A percentile compares a stretch with the other conserved stretches of the same genome.
Conservation (phyloP, 768 basidiomycete genomes). For the Boletales sp. region DNA sequence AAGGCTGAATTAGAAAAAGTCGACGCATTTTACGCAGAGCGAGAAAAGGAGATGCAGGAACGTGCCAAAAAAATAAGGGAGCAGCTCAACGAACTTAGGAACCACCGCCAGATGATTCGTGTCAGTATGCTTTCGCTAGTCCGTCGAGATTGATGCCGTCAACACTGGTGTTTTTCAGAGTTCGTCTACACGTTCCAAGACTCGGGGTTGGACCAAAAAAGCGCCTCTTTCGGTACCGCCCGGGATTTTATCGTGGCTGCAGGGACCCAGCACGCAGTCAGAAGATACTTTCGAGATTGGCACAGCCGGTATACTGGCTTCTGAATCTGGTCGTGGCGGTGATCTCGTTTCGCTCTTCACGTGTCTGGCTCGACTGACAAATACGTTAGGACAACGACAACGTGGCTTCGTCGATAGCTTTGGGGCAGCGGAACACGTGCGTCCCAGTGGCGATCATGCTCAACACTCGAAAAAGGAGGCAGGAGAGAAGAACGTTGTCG, state of each 20-base stretch:
- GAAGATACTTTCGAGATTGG: neutral
- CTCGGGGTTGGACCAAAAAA: conserved; percentile 9
- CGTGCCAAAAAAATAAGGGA: conserved; percentile 48
- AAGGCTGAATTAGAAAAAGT: conserved; percentile 82
- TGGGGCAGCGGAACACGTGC: neutral
- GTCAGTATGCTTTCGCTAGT: conserved; percentile 34
- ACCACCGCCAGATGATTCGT: conserved; percentile 57
- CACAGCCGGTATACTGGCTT: conserved; percentile 1
- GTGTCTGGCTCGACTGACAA: neutral
- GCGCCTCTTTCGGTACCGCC: neutral
- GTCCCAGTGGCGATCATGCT: neutral
- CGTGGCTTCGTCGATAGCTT: neutral
- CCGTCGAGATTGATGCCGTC: neutral
- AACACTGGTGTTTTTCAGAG: conserved; percentile 3
- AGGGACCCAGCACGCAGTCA: neutral
- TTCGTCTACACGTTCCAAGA: conserved; percentile 3
- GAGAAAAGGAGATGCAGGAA: conserved; percentile 58
- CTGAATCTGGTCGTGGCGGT: conserved; percentile 20
- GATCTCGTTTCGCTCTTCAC: neutral
- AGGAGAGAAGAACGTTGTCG: neutral
- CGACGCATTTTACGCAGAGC: conserved; percentile 72
- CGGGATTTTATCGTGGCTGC: conserved; percentile 3
- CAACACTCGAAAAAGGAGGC: neutral
- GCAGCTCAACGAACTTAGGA: conserved; percentile 71
- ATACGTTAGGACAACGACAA: neutral